Base-by-base conservation (phyloP, 371 early-diverging fungal species). In the Smittium culicis region DNA sequence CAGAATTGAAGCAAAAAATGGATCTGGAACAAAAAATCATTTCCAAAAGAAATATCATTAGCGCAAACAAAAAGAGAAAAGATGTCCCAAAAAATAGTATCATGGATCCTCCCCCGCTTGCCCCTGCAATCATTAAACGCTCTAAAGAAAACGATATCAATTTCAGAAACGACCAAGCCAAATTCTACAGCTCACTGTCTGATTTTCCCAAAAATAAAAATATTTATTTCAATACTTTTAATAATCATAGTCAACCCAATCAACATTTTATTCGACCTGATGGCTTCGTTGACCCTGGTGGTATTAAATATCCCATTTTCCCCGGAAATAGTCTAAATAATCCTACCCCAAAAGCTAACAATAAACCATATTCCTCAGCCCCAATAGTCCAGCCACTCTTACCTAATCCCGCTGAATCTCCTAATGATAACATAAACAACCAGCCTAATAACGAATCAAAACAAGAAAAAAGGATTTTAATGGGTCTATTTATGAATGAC, bases 1-100 rank as follows among this genome's bases (percentile, higher is more conserved):
- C 77, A 33, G 78, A 81, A 67, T 72, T 79, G n/a, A 65, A 69
- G 35, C 73, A 66, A 65, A 58, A 57, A 32, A 66, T 75, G 58
- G 71, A 71, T 58, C 65, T 68, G 69, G 35, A 69, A 14, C 74
- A 77, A 28, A 70, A 67, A 70, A 25, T 27, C 32, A 35, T 35
- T 16, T 14, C 62, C 8, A 62, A 35, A 25, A 14, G 62, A 14
- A 30, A 20, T 35, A 62, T 62, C 16, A 29, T 30, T 32, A 62
- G 62, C 25, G 14, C 62, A 35, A 35, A 35, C 35, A 62, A 62
- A 31, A 62, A 62, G 25, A 14, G 62, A 3, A 62, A 62, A 35
- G 62, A 62, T 62, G 25, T 30, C 34, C 14, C 20, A 2, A 20
- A 35, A 14, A 35, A 30, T 24, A 24, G 20, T 24, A 29, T 32